Evolutionary conservation across 2,329 filamentous ascomycete species (phyloP).

Genomic region (Verticillium longisporum): DNA sequence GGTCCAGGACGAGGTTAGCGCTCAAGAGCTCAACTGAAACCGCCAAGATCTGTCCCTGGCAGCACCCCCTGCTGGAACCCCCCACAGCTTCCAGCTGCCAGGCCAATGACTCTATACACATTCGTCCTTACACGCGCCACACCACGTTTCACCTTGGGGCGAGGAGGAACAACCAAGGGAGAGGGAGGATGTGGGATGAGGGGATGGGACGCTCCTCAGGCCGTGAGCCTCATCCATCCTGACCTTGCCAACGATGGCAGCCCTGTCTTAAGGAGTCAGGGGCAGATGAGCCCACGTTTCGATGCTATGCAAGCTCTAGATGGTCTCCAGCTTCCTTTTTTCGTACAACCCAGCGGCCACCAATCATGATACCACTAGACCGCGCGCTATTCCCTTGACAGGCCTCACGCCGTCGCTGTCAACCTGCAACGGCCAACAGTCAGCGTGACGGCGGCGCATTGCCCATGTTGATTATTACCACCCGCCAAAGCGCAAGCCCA

Average conservation of each 20-base stretch:
- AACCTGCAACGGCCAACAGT: not conserved
- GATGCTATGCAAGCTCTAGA: not conserved
- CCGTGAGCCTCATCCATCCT: not conserved
- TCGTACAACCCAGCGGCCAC: not conserved
- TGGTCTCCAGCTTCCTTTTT: not conserved
- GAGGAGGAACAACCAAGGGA: not conserved
- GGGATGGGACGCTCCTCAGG: no score
- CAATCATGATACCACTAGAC: not conserved
- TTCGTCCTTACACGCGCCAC: not conserved
- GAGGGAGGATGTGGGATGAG: no score
- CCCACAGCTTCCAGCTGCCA: not conserved
- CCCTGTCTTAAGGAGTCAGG: not conserved
- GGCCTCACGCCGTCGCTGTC: not conserved
- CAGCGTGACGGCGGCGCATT: not conserved
- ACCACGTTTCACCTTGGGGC: not conserved
- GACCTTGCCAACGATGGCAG: not conserved
- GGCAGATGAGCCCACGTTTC: not conserved
- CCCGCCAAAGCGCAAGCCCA: not conserved
- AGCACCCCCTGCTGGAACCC: not conserved
- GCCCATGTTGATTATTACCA: not conserved
- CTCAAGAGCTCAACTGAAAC: conserved; percentile 1
- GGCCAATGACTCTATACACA: not conserved
- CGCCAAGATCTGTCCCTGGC: not conserved
- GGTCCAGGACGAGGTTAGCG: not conserved
- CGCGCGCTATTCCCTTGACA: not conserved